These are phyloP conservation scores for Diaporthe ampelina DNA, from an alignment of 2,329 filamentous ascomycete species.

Conservation along the genomic window DNA sequence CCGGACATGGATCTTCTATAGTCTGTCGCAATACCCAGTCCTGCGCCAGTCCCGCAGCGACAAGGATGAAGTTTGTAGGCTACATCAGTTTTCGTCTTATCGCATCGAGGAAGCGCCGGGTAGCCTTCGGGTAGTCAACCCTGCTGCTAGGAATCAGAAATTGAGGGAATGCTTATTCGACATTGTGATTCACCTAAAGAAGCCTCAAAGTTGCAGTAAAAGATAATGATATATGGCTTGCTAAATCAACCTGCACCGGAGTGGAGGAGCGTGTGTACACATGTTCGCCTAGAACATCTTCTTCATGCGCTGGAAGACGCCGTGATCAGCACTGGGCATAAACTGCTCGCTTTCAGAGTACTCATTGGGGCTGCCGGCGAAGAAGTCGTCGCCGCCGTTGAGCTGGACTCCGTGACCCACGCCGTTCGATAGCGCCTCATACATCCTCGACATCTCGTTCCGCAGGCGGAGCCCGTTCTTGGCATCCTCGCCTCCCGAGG, in stretches of 20 bases:
- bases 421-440: conserved; percentile 55
- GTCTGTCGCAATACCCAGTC: too few relatives aligned
- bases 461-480: conserved; percentile 65
- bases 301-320: conserved; percentile 36
- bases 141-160: too few relatives aligned
- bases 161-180: background rate
- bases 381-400: conserved; percentile 24
- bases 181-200: conserved; percentile 9
- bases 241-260: background rate
- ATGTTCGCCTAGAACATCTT: conserved; percentile 34
- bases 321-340: background rate
- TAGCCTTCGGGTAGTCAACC: background rate
- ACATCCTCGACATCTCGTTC: conserved; percentile 66
- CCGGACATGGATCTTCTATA: too few relatives aligned
- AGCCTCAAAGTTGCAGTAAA: background rate
- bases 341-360: conserved; percentile 23
- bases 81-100: background rate
- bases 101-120: background rate
- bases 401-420: conserved; percentile 35
- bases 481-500: conserved; percentile 33
- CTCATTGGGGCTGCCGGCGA: background rate
- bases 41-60: background rate
- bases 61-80: background rate
- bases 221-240: background rate
- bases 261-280: background rate